Evolutionary conservation across 2,329 filamentous ascomycete species (phyloP), one percentile per base, ranked within the genome.

Genomic region (Alternaria arborescens): DNA sequence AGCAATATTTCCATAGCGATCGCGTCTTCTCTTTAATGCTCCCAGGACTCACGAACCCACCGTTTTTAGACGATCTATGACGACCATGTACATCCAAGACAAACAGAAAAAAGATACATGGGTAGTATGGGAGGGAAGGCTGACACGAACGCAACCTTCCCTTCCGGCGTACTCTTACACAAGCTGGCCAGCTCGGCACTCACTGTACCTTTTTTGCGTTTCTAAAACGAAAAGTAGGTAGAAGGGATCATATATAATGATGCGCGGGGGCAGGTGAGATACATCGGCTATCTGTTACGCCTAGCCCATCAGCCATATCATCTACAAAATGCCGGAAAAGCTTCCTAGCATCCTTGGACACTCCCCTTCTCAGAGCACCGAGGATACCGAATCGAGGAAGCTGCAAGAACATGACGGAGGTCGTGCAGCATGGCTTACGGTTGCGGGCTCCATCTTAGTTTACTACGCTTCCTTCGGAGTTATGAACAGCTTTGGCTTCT

Each of bases 401-500:
- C 18, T 50, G 69, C 66, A 67, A 34, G 51, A 56, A 38, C 32
- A 38, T 20, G 76, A 69, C n/a, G 65, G 65, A 41, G 60, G 52
- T 14, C 44, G 51, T 50, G 60, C 55, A 32, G 64, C 76, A 16
- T 80, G 75, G 77, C 65, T 78, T 7, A 77, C 74, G 5, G 73
- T 81, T 4, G 36, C 70, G 3, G 79, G 79, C n/a, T 75, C 73
- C 5, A 74, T 73, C 22, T 72, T 78, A 11, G 71, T 77, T 28
- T 73, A 79, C 51, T 81, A 80, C 67, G 75, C 73, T 52, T 77
- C 77, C 28, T 77, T 77, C 44, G 79, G 79, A 10, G 76, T 80
- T 63, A 71, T 81, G 62, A 81, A 78, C 48, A 77, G 76, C 56
- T 79, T 82, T 50, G 80, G 80, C 10, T 78, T 82, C 18, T 83